These are phyloP conservation scores for Theobroma grandiflorum DNA, from an alignment of 441 rosid species.

Conservation along the genomic window DNA sequence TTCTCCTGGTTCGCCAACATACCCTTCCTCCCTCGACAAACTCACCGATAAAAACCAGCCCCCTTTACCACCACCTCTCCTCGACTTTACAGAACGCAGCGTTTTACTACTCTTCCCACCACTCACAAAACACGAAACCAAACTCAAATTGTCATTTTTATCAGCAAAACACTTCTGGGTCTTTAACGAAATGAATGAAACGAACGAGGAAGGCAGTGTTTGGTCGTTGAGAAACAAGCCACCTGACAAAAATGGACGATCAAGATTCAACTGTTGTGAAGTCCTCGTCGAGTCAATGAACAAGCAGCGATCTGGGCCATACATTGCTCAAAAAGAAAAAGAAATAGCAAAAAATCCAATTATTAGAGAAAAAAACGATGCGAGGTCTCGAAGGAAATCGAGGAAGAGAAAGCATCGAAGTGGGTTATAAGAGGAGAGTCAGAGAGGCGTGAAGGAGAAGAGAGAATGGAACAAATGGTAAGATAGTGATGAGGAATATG, in stretches of 20 bases:
- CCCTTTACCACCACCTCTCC: conserved; percentile 34
- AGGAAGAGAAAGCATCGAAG: not conserved
- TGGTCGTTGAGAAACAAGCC: conserved; percentile 66
- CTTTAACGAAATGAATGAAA: conserved; percentile 41
- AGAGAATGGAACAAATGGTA: not conserved
- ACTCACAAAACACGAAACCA: conserved; percentile 33
- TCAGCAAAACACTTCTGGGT: not conserved
- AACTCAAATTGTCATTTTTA: conserved; percentile 10
- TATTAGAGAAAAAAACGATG: not conserved
- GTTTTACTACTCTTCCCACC: conserved; percentile 25
- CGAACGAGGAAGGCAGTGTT: conserved; percentile 50
- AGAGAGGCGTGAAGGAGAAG: conserved; percentile 18
- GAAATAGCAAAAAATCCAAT: not conserved
- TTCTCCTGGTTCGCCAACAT: conserved; percentile 45
- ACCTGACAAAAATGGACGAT: conserved; percentile 40
- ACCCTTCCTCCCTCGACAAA: conserved; percentile 60
- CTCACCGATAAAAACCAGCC: conserved; percentile 70
- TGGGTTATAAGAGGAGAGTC: not conserved
- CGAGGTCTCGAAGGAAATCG: not conserved
- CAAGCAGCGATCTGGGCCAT: conserved; percentile 47
- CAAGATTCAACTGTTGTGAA: conserved; percentile 42
- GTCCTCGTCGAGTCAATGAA: conserved; percentile 40
- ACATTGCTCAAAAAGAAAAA: conserved; percentile 43
- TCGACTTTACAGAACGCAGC: conserved; percentile 37
- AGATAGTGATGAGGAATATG: not conserved